Base-by-base conservation (phyloP, 2,329 filamentous ascomycete species). In the Dactylellina haptotyla region DNA sequence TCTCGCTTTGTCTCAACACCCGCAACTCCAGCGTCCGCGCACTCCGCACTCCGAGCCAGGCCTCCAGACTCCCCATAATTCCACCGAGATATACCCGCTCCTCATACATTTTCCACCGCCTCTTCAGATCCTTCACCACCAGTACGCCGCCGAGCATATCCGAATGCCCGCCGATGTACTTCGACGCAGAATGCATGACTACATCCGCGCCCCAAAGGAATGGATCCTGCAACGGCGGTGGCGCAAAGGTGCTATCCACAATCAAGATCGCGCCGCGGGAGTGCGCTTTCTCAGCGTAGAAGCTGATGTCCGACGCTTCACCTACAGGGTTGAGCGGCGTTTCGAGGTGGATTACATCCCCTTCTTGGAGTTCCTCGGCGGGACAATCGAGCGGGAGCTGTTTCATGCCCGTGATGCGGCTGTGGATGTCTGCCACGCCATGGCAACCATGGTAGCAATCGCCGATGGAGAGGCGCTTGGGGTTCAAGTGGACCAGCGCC, bases 91-190 rank as follows among this genome's bases (percentile, higher is more conserved):
- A 87, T n/a, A 92, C 79, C 1, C 95, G 84, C 79, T 99, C 94
- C 1, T 80, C 79, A 50, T 84, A 82, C 78, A 98, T 82, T 20
- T 81, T 83, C 79, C 80, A 77, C 39, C 81, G 81, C 37, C 12
- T 28, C 46, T 63, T 41, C 26, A 66, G 10, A 37, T 80, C 80
- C 14, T 25, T 39, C 43, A 57, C 64, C 6, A 57, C 69, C 26
- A 99, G 82, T 16, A 96, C 89, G 20, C 95, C 95, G 79, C 91
- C 96, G 4, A 98, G 87, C 85, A 98, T 85, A 82, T 99, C 95
- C 76, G 90, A 94, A 82, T 99, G 95, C 0, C 95, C 95, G 18
- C 95, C 95, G 76, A 99, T 87, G 82, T 98, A 99, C 84, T 98
- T 99, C 16, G 93, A 97, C 2, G 93, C 95, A 57, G 87, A 90